Evolutionary conservation across 2,329 filamentous ascomycete genomes (phyloP).

Genomic region (Hypoxylon sp.): DNA sequence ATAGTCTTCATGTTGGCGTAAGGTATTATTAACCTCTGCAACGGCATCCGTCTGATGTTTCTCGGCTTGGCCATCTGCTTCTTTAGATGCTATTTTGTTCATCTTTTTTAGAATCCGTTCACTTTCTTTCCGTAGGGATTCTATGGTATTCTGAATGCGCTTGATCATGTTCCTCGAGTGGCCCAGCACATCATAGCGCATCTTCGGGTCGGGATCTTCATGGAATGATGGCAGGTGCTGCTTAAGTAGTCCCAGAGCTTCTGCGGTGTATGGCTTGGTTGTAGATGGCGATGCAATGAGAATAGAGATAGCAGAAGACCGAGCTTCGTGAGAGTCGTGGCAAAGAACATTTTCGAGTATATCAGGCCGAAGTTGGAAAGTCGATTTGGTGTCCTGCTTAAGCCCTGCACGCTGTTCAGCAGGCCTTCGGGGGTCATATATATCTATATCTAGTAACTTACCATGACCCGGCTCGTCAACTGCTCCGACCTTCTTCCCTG

Average conservation of each 20-base stretch:
- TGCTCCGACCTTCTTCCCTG: slow-evolving; percentile 76
- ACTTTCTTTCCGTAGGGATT: slow-evolving; percentile 58
- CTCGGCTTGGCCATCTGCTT: slow-evolving; percentile 16
- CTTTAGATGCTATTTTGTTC: slow-evolving; percentile 34
- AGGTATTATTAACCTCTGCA: slow-evolving; percentile 50
- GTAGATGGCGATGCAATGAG: slow-evolving; percentile 80
- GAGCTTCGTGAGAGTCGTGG: slow-evolving; percentile 71
- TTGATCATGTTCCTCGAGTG: slow-evolving; percentile 81
- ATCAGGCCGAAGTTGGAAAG: slow-evolving; percentile 54
- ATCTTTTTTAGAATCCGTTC: slow-evolving; percentile 53
- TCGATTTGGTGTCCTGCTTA: slow-evolving; percentile 44
- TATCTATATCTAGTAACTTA: slow-evolving; percentile 23
- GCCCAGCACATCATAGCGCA: slow-evolving; percentile 82
- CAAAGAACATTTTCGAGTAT: slow-evolving; percentile 65
- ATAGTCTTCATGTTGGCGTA: slow-evolving; percentile 71
- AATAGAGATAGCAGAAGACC: slow-evolving; percentile 84
- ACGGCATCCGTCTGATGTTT: slow-evolving; percentile 26
- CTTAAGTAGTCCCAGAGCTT: slow-evolving; percentile 71
- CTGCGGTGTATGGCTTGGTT: slow-evolving; percentile 75
- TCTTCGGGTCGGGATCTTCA: slow-evolving; percentile 86
- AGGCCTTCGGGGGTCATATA: slow-evolving; percentile 34
- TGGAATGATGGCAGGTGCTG: slow-evolving; percentile 77
- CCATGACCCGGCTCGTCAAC: slow-evolving; percentile 73
- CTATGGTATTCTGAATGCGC: slow-evolving; percentile 76
- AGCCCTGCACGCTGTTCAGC: slow-evolving; percentile 38